Base-by-base conservation (phyloP, 495 filamentous ascomycete genomes). In the Aspergillus biplanus region DNA sequence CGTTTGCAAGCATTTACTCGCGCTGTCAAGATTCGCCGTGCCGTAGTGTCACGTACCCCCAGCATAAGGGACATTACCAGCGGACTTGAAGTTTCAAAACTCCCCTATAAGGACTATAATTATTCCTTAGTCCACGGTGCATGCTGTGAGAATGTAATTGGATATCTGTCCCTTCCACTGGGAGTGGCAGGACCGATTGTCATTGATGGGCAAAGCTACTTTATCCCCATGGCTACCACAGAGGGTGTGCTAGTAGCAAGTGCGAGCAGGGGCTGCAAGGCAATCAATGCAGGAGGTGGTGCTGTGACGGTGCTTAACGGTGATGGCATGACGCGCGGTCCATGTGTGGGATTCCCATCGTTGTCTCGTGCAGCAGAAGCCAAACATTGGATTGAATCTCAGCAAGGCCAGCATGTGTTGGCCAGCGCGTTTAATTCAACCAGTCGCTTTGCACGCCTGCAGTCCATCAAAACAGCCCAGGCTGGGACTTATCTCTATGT, bases 101-200 rank as follows among this genome's bases (percentile, higher is more conserved):
- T 96, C 3, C 92, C 92, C 1, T 95, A 93, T 73, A 75, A 90
- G 66, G 73, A 90, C 72, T 97, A 92, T 81, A 90, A 96, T 75
- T 97, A 91, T 77, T 89, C 89, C 42, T 87, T 89, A 50, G 93
- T 96, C 55, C 85, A 89, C 61, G 92, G 92, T 35, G 92, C 93
- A 32, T 97, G 93, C 78, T 97, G 93, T 71, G 93, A 97, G 75
- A 97, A 96, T 68, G 92, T 97, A 52, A 89, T 97, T 74, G 93
- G 92, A 58, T 95, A 93, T 66, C 84, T 95, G 82, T 93, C 93
- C 2, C 73, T 97, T 32, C 92, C 92, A 27, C 80, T 96, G 53
- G 92, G 92, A 69, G 89, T 96, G 58, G 92, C 92, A 21, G 92
- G 92, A 3, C 92, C 92, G 18, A 77, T 96, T 47, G 86, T 89